Evolutionary conservation across 2,329 filamentous ascomycete species (phyloP), one percentile per base, ranked within the genome.

Genomic region (Fusarium musae): DNA sequence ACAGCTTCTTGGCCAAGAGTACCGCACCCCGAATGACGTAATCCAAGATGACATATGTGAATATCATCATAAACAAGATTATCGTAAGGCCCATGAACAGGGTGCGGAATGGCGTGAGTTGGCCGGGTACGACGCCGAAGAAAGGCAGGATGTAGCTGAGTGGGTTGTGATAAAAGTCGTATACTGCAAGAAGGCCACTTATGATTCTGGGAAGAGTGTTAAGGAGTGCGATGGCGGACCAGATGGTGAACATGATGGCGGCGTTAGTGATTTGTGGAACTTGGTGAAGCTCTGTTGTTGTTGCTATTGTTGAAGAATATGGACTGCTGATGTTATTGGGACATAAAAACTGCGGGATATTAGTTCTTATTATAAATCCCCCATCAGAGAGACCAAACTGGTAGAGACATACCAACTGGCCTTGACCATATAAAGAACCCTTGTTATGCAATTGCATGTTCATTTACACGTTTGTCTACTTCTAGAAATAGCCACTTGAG

Each of bases 311-410:
- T n/a, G 3, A 5, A 11, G 13, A 3, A 3, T n/a, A 8, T 2
- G 19, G 26, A n/a, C 1, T 6, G 19, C 11, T 36, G 5, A 8
- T 8, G 9, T 2, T 11, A 16, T 49, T 8, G 3, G 4, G 21
- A 30, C 6, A 10, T 21, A 0, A 4, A 28, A 47, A 7, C 4
- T 2, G 19, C 0, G 2, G 10, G 6, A 4, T 21, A 30, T 0
- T 2, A 21, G 26, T 11, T 17, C 9, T 30, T n/a, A 6, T 11
- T 30, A 49, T 5, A 11, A 2, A 1, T 49, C 1, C 2, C 0
- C 11, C 3, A 1, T 6, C 13, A 6, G 3, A 6, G 13, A 11
- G 34, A 36, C 4, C 34, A 6, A 36, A 8, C 34, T 36, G 16
- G 16, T 8, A 0, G 9, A 17, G 2, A 17, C 17, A 17, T 6